Evolutionary conservation across 2,329 filamentous ascomycete genomes (phyloP), one percentile per base, ranked within the genome.

Genomic region (Arthrobotrys sphaeroides): DNA sequence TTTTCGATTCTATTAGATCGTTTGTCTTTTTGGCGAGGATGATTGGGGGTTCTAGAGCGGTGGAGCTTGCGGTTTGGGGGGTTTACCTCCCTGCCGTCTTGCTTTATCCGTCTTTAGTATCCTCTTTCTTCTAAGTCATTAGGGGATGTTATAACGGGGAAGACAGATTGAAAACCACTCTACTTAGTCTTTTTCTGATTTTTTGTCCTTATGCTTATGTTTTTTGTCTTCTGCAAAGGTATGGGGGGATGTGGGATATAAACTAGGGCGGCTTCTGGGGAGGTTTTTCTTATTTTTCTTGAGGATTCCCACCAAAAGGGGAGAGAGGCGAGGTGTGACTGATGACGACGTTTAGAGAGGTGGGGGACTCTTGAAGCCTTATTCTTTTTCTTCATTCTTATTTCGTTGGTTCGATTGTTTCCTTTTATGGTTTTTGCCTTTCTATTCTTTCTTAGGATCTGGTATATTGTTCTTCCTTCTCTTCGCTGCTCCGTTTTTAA

Each of bases 251-350:
- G 51, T 43, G 49, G 67, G 51, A 68, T 66, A 77, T 77, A 47
- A 74, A 78, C 73, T 78, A 79, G 78, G 78, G 77, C 78, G 70
- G 78, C 78, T 79, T 79, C 78, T 77, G 78, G 78, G 78, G 78
- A 76, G 72, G 72, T 64, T 76, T 64, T 64, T 24, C 40, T 61
- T 47, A n/a, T 31, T 28, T 24, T 47, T 70, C 66, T 61, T 70
- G 66, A 61, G 61, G 24, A 51, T 24, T 38, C 51, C 51, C 57
- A 68, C 64, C 70, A 45, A 62, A 31, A 67, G 72, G 72, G 72
- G 65, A 76, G 64, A 76, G 72, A 76, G 72, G 72, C 65, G 72
- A 76, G 72, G 57, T 65, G 72, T 64, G 68, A 13, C 26, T 24
- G 33, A 61, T 5, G 51, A 64, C 33, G 36, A 40, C n/a, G n/a